Conservation (phyloP, 2,329 filamentous ascomycete genomes). For the Fusarium sterilihyphosum region DNA sequence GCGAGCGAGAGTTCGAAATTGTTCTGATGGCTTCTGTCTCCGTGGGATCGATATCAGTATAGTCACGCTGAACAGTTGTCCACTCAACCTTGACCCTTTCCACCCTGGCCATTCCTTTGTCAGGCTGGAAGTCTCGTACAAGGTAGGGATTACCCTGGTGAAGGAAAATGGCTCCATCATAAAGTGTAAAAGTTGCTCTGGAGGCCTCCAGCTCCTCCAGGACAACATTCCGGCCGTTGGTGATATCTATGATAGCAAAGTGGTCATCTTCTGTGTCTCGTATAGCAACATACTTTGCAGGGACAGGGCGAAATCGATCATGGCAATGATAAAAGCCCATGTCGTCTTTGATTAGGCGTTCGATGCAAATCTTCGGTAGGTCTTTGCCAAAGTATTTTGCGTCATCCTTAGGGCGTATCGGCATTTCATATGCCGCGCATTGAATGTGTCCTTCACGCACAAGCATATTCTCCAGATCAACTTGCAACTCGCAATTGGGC, state of each 20-base stretch:
- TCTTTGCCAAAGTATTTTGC: constrained; percentile 80
- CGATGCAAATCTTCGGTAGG: constrained; percentile 74
- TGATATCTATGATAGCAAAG: constrained; percentile 92
- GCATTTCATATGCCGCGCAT: constrained; percentile 95
- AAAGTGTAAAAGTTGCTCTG: constrained; percentile 94
- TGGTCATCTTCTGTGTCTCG: constrained; percentile 89
- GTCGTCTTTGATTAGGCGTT: constrained; percentile 77
- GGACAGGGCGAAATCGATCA: constrained; percentile 84
- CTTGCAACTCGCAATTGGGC: constrained; percentile 87
- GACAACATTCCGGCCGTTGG: constrained; percentile 82
- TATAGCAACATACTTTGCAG: constrained; percentile 85
- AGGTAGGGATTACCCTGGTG: constrained; percentile 96
- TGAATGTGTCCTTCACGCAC: constrained; percentile 94
- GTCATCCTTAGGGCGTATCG: constrained; percentile 82
- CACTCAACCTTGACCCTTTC: constrained; percentile 92
- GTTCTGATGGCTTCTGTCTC: constrained; percentile 88
- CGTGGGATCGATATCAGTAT: constrained; percentile 90
- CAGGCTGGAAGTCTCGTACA: constrained; percentile 86
- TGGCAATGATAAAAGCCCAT: constrained; percentile 91
- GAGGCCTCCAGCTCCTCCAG: constrained; percentile 96
- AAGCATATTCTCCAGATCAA: constrained; percentile 91
- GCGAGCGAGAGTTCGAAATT: constrained; percentile 69
- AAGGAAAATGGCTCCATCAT: constrained; percentile 95
- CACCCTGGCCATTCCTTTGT: constrained; percentile 84
- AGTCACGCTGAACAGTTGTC: constrained; percentile 93